Evolutionary conservation across 768 basidiomycete species (phyloP), one percentile per base, ranked within the genome.

Genomic region (Auriscalpium vulgare): DNA sequence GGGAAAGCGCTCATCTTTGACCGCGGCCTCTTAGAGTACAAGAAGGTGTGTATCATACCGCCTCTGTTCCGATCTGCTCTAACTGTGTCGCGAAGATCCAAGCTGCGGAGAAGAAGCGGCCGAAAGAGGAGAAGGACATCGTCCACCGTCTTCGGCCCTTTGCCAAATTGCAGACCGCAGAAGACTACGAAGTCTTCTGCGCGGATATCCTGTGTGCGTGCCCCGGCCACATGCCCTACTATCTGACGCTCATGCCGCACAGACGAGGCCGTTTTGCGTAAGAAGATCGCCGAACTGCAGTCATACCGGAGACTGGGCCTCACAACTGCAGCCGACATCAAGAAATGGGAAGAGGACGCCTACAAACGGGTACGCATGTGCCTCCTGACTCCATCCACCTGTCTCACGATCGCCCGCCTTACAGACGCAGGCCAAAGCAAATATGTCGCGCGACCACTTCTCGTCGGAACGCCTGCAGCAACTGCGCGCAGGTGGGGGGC

Each of bases 1-100:
- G 82, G 79, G 34, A 99, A 97, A 71, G 83, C 83, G 3, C 69
- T 99, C 59, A 90, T 99, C 68, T 97, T 92, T 64, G 90, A 97
- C 63, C 77, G 95, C 44, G 92, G 92, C 1, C 72, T 99, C 52
- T 74, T 95, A 48, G 92, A 97, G 62, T 92, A 95, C 68, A 97
- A 95, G 71, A 93, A 94, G 84, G 95, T 93, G 57, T 51, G 78
- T 63, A 37, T 47, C 19, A 17, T 19, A 35, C 44, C 51, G 50
- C 50, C 37, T 13, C 37, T 21, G 35, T 44, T 35, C 45, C 36
- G 51, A 51, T 8, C n/a, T 47, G 56, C 58, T 61, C 54, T 59
- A 62, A 37, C 61, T 53, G 46, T 50, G 36, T 50, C 38, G 57
- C 19, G 6, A 65, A 97, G 95, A 88, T 93, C 75, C 85, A 89